Evolutionary conservation across 106 monocot species (phyloP), one percentile per base, ranked within the genome.

Genomic region (Acorus calamus): DNA sequence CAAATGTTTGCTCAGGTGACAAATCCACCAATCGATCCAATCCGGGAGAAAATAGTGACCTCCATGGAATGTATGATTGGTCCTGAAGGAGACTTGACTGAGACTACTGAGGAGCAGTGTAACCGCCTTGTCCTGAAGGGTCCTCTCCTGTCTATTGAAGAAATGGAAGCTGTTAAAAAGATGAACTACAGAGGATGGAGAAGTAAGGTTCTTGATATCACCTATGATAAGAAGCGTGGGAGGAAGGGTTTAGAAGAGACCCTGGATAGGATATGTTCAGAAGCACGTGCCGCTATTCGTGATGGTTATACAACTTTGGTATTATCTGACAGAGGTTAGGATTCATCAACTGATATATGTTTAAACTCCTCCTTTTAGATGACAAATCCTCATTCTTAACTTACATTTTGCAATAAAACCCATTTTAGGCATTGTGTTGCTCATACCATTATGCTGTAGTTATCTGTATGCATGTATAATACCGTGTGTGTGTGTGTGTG

Each of bases 1-100:
- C 92, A 98, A 57, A 98, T 98, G 98, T 98, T 98, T 75, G 98
- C 98, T 28, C 98, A 98, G 68, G 98, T 98, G 7, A 98, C 98
- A 55, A 98, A 98, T 54, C 98, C 98, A 7, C 98, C 98, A 47
- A 98, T 98, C 56, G 98, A 98, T 76, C 98, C 98, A 7, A 98
- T 98, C 45, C 71, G 98, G 49, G 98, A 98, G 68, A 98, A 98
- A 66, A 92, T 98, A 61, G 98, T 98, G 61, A 98, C 98, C 4
- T 98, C 98, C 44, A 98, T 86, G 88, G 85, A 98, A 67, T 98
- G 98, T 69, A 92, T 98, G 98, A 83, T 98, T 66, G 98, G 98
- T 52, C 98, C 98, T 46, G 98, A 98, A 83, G 98, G 98, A 6
- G 98, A 98, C 73, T 66, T 98, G 62, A 88, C 92, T 69, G 98